Evolutionary conservation across 768 basidiomycete species (phyloP).

Genomic region (Termitomyces sp.): DNA sequence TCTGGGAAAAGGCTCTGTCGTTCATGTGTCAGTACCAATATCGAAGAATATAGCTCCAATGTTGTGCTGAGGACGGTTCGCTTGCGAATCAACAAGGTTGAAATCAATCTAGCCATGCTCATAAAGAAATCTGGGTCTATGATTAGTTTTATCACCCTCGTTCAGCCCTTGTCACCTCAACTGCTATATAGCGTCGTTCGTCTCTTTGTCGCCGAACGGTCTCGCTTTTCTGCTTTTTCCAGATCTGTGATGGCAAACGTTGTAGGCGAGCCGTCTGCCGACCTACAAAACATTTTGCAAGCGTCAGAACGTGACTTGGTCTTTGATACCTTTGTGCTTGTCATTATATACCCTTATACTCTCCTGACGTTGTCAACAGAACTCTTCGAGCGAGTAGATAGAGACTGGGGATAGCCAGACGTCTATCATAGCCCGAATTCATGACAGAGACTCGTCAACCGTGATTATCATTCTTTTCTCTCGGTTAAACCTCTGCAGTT

Average conservation of each 20-base stretch:
- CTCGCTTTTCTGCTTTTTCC: neutral
- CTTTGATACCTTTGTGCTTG: neutral
- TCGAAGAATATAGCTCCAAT: neutral
- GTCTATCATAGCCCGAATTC: neutral
- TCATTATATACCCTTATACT: neutral
- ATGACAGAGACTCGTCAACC: neutral
- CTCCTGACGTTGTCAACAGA: constrained; percentile 1
- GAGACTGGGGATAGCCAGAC: neutral
- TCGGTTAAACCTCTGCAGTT: neutral
- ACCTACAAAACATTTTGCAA: neutral
- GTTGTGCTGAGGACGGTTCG: neutral
- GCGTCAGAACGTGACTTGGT: neutral
- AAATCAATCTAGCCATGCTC: neutral
- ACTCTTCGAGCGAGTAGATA: neutral
- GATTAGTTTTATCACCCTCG: constrained; percentile 4
- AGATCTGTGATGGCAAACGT: constrained; percentile 6
- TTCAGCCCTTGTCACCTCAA: constrained; percentile 7
- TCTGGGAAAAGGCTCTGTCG: too few species aligned
- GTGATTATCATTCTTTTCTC: neutral
- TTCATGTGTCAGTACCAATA: neutral
- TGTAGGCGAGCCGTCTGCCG: constrained; percentile 4
- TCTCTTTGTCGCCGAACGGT: neutral
- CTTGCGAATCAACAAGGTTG: neutral
- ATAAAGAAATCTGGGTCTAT: neutral
- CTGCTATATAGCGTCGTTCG: neutral